Evolutionary conservation across 1,139 yeast genomes (phyloP).

Genomic region (Geotrichum restrictum): DNA sequence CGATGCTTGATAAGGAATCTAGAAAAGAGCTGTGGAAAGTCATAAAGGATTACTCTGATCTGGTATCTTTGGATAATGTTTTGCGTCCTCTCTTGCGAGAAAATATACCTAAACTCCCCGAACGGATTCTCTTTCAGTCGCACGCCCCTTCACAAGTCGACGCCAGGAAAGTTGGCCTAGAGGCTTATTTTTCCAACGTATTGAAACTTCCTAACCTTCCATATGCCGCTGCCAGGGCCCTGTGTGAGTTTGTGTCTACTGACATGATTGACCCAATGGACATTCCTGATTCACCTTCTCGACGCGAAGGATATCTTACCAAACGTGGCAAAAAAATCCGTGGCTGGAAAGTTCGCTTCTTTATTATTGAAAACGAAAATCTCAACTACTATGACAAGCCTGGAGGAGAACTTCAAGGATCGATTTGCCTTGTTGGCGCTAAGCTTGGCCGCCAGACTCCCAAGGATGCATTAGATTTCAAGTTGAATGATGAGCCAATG

Average conservation of each 20-base stretch:
- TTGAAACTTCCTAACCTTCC: constrained; percentile 50
- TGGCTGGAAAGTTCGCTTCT: constrained; percentile 73
- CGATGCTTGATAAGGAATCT: constrained; percentile 56
- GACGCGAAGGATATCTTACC: constrained; percentile 66
- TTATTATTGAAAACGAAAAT: constrained; percentile 62
- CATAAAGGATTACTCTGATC: constrained; percentile 55
- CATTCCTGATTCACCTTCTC: constrained; percentile 53
- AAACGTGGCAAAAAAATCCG: constrained; percentile 59
- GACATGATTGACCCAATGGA: constrained; percentile 66
- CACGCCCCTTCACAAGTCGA: constrained; percentile 66
- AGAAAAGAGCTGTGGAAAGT: constrained; percentile 70
- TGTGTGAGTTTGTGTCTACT: constrained; percentile 65
- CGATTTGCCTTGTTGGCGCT: constrained; percentile 55
- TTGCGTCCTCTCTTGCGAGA: constrained; percentile 50
- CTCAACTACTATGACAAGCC: constrained; percentile 61
- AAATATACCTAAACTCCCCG: constrained; percentile 57
- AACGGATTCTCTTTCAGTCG: constrained; percentile 52
- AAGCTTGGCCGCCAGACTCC: constrained; percentile 60
- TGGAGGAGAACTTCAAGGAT: constrained; percentile 57
- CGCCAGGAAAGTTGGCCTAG: constrained; percentile 51
- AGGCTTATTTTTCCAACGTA: constrained; percentile 51
- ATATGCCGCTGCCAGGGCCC: constrained; percentile 47
- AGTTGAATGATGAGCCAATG: constrained; percentile 49
- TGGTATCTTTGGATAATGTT: constrained; percentile 55
- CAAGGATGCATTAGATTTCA: constrained; percentile 29